phyloP scores from a whole-genome alignment of 2,329 filamentous ascomycete species.

The Claviceps arundinis region DNA sequence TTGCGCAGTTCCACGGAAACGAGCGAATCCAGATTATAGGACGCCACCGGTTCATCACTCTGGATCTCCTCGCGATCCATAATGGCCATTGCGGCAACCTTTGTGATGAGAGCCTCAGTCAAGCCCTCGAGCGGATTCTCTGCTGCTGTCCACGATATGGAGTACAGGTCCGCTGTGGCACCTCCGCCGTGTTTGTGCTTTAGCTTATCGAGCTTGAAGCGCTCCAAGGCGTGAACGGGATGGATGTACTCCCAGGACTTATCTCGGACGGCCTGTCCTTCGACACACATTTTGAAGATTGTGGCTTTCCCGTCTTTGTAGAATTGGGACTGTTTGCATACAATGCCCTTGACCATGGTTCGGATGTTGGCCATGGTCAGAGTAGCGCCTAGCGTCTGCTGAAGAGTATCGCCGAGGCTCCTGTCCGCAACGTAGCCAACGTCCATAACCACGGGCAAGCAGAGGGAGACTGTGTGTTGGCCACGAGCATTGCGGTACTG shows the following conservation, averaged over 20 bases:
- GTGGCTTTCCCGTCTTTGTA: neutral
- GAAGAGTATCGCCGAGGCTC: neutral
- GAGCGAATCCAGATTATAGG: conserved; percentile 29
- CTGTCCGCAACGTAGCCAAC: conserved; percentile 13
- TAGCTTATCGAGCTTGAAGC: conserved; percentile 1
- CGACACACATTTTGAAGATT: neutral
- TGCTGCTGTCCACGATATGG: conserved; percentile 2
- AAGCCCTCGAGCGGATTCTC: conserved; percentile 1
- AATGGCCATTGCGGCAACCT: conserved; percentile 6
- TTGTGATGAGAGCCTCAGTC: conserved; percentile 5
- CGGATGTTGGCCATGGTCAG: conserved; percentile 5
- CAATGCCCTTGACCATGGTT: conserved; percentile 5
- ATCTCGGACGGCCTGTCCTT: neutral
- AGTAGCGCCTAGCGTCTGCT: neutral
- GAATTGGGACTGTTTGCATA: conserved; percentile 1
- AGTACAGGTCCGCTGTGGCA: neutral
- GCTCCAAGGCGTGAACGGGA: neutral
- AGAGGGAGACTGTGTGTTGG: conserved; percentile 10
- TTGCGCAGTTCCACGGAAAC: conserved; percentile 26
- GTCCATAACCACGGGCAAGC: conserved; percentile 10
- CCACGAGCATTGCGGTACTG: conserved; percentile 17
- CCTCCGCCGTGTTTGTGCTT: neutral
- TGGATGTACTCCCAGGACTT: conserved; percentile 3
- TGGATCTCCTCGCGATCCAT: conserved; percentile 13
- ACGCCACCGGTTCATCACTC: conserved; percentile 13